phyloP scores from a whole-genome alignment of 495 filamentous ascomycete species.

The Halenospora varia region DNA sequence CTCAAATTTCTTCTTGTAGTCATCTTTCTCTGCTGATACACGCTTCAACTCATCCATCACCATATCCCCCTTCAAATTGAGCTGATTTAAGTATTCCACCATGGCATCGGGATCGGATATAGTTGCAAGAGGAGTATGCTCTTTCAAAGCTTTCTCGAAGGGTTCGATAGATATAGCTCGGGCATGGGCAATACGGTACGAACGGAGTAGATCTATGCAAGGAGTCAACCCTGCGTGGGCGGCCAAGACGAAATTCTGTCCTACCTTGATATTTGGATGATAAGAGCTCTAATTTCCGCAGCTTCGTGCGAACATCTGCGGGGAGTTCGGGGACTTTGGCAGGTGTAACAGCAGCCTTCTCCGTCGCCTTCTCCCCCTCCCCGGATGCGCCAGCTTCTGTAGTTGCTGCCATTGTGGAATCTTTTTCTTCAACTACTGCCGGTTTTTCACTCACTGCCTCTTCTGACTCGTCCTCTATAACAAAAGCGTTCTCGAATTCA shows the following conservation, averaged over 20 bases:
- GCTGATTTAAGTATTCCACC: conserved; percentile 89
- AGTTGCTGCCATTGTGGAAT: conserved; percentile 23
- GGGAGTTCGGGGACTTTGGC: conserved; percentile 52
- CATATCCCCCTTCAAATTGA: conserved; percentile 83
- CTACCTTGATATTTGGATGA: conserved; percentile 81
- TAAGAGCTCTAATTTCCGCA: conserved; percentile 80
- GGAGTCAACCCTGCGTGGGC: conserved; percentile 1
- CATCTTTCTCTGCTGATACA: conserved; percentile 75
- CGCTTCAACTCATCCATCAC: conserved; percentile 89
- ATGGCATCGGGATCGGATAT: conserved; percentile 82
- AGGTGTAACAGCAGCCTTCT: conserved; percentile 1
- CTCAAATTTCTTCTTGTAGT: conserved; percentile 68
- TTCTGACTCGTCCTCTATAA: conserved; percentile 72
- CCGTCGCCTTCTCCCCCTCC: conserved; percentile 21
- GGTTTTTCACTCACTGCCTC: conserved; percentile 50
- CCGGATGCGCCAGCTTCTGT: conserved; percentile 32
- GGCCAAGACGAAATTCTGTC: conserved; percentile 7
- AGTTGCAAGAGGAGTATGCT: conserved; percentile 85
- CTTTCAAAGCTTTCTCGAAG: conserved; percentile 84
- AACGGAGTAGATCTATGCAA: conserved; percentile 73
- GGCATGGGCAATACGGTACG: conserved; percentile 86
- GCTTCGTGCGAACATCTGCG: conserved; percentile 62
- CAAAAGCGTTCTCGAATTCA: conserved; percentile 78
- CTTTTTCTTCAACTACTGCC: conserved; percentile 34
- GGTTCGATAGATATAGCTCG: conserved; percentile 81